Evolutionary conservation across 1,139 yeast genomes (phyloP).

Genomic region (Yamadazyma membranifaciens): DNA sequence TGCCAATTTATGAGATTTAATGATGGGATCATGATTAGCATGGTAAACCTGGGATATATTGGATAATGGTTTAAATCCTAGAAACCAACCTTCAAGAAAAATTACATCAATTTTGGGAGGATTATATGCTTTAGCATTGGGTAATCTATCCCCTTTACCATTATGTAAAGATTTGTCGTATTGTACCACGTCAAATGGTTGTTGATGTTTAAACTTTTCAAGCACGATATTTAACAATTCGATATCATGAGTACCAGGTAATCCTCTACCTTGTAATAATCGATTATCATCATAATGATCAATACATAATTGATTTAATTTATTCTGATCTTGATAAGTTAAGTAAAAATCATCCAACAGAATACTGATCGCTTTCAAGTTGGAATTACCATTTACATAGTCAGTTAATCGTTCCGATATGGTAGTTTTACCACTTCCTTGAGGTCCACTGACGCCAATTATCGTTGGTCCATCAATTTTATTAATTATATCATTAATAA

Average conservation of each 20-base stretch:
- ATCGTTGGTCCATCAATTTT: conserved; percentile 42
- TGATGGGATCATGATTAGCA: conserved; percentile 14
- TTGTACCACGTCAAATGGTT: conserved; percentile 50
- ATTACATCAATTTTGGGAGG: conserved; percentile 50
- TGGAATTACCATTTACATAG: conserved; percentile 30
- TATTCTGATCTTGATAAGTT: conserved; percentile 56
- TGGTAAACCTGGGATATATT: neutral
- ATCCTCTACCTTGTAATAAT: conserved; percentile 75
- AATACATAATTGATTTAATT: conserved; percentile 34
- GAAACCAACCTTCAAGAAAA: conserved; percentile 92
- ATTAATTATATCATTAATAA: neutral
- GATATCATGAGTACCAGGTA: conserved; percentile 93
- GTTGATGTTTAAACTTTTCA: conserved; percentile 5
- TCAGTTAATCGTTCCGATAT: conserved; percentile 47
- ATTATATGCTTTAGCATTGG: conserved; percentile 11
- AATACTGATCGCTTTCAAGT: conserved; percentile 49
- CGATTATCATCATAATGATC: conserved; percentile 36
- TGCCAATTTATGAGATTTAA: conserved; percentile 24
- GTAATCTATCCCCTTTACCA: conserved; percentile 80
- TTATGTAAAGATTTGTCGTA: conserved; percentile 74
- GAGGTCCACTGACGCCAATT: conserved; percentile 82
- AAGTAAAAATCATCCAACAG: conserved; percentile 89
- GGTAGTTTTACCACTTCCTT: conserved; percentile 89
- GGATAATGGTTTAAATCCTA: conserved; percentile 60
- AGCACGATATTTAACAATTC: conserved; percentile 14